Evolutionary conservation across 768 basidiomycete genomes (phyloP), one percentile per base, ranked within the genome.

Genomic region (Ephemerocybe angulata): DNA sequence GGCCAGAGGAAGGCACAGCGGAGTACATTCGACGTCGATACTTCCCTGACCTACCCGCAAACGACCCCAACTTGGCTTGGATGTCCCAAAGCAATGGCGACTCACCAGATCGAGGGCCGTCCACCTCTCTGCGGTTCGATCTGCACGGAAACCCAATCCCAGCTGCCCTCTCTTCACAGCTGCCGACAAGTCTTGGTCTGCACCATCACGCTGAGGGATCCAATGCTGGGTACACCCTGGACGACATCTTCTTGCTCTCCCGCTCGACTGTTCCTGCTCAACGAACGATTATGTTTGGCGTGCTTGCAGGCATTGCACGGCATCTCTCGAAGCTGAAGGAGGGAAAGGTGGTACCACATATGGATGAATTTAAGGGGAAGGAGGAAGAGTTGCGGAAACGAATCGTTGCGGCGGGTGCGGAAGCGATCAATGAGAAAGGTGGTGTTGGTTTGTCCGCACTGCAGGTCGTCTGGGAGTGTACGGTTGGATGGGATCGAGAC

Each of bases 141-240:
- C 79, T 95, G 1, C 76, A 79, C 1, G 93, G 93, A 6, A 74
- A 70, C 10, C 81, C 83, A 0, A 86, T 96, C n/a, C 75, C 89
- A 1, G 55, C 72, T 0, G 64, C 75, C 2, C 62, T 84, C 2
- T 80, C 83, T 2, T 67, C 76, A 0, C 76, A 74, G 1, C 75
- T 96, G 2, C 93, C 93, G 1, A 87, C 90, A 0, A 86, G 93
- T 70, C 78, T 93, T 5, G 94, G 94, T 3, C 75, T 96, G 3
- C 93, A 98, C 68, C 94, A 97, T 65, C 94, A 96, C 64, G 87
- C 93, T 0, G 85, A 90, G 53, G 81, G 86, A 1, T 70, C 75
- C 29, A 83, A 79, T 54, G 94, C 94, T 0, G 94, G 93, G 0
- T 97, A 97, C 69, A 94, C 91, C 0, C 72, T 96, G 1, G 86